Base-by-base conservation (phyloP, 371 early-diverging fungal species). In the Zancudomyces culisetae region DNA sequence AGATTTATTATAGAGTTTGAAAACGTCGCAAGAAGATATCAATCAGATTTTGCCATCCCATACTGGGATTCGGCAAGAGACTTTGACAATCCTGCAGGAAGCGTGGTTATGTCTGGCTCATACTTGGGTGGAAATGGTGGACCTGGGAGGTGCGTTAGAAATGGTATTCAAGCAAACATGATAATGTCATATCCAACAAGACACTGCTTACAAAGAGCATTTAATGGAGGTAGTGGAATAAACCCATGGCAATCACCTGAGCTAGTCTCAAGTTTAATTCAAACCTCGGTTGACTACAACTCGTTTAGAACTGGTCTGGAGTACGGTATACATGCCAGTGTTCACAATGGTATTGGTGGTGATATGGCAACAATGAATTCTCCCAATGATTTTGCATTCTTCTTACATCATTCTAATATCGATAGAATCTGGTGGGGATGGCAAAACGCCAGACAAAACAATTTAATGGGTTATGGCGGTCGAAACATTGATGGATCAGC, bases 341-440 rank as follows among this genome's bases (percentile, higher is more conserved):
- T 73, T 12, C 73, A 73, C 20, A 55, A 54, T 27, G 55, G 55
- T 20, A 54, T 74, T 21, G 69, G 70, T 26, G 74, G 75, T 13
- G 71, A 73, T 52, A 72, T 74, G 70, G 10, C 56, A n/a, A 53
- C 60, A 40, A 56, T 39, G 55, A 55, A 62, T 52, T 62, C 68
- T 29, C 74, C 74, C 43, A 74, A 74, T 58, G 74, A 74, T 52
- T 62, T 69, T 51, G 51, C 61, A 24, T 74, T 74, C 64, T 75
- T 62, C 55, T 42, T 71, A 45, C 73, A 74, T 58, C 74, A 74
- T 53, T 61, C 66, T 35, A 61, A 64, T 54, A 58, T 74, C 23
- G 74, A 74, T 51, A 64, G 72, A 35, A 21, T 73, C 22, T 73
- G 71, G 71, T 43, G 40, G 19, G 59, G 55, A 28, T 73, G 69